Evolutionary conservation across 1,139 yeast species (phyloP), one percentile per base, ranked within the genome.

Genomic region (Magnusiomyces sp.): DNA sequence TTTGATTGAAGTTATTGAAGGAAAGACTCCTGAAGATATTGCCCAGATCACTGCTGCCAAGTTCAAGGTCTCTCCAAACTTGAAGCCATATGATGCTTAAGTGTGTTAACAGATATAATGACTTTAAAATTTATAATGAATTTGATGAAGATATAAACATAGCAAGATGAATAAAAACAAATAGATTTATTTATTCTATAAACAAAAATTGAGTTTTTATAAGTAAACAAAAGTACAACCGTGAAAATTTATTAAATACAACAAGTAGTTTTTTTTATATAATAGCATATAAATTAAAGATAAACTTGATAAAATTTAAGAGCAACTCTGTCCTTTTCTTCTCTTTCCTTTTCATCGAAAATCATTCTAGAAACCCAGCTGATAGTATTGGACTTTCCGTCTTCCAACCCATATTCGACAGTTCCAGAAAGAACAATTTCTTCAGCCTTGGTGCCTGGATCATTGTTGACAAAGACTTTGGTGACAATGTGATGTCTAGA

Each of bases 1-100:
- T 1, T 61, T 75, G 52, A 65, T 71, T 42, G 79, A 75, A 57
- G 58, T 70, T 44, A 71, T 69, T 54, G 69, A 69, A 5, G 69
- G 69, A 11, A 63, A 66, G 37, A 63, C 70, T 11, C 62, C 73
- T 11, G 77, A 72, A 37, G 74, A 74, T 49, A 63, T 75, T 46
- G 60, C 56, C 48, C 59, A 54, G 20, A 69, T 67, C 54, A 74
- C 79, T 5, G 75, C 57, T 13, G 75, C 77, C 20, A 60, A 63
- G 20, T 74, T 74, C 60, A 63, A 59, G 52, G 65, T 71, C 19
- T 60, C 73, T 19, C 60, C 65, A 10, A 47, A 63, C 49, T 60
- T 71, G 46, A 62, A 41, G 36, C 23, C 36, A 4, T 41, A 41
- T 59, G 45, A 23, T 33, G 37, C 47, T 31, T 51, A 50, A 42